Evolutionary conservation across 1,284 basidiomycete species (phyloP).

Genomic region (Puccinia coronata): DNA sequence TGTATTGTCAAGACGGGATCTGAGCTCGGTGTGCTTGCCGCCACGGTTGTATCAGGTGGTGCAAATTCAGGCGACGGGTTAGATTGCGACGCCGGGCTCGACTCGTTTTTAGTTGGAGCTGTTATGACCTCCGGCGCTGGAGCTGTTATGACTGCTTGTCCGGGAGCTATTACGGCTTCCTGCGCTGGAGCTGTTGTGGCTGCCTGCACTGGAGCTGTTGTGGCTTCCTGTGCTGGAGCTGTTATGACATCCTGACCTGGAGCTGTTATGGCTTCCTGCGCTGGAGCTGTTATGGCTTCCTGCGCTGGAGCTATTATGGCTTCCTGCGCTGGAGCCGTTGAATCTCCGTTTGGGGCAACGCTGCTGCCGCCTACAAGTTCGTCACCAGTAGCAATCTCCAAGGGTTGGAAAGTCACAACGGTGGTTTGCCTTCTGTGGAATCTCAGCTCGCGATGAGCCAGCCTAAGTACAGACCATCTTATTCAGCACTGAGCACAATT

Average conservation of each 20-base stretch:
- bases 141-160: no score
- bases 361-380: neutral
- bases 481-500: neutral
- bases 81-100: neutral
- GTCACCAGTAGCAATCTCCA: neutral
- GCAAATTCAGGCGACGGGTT: neutral
- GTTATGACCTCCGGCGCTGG: no score
- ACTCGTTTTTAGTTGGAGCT: neutral
- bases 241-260: no score
- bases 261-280: no score
- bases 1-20: neutral
- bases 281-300: no score
- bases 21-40: neutral
- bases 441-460: conserved; percentile 2
- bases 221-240: no score
- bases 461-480: neutral
- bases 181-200: no score
- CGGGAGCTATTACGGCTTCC: no score
- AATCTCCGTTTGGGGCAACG: neutral
- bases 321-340: neutral
- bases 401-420: conserved; percentile 3
- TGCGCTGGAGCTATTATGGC: no score
- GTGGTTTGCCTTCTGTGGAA: neutral
- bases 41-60: neutral
- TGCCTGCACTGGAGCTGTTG: no score